Evolutionary conservation across 116 monocot genomes (phyloP).

Genomic region (Papilionanthe hybrid): DNA sequence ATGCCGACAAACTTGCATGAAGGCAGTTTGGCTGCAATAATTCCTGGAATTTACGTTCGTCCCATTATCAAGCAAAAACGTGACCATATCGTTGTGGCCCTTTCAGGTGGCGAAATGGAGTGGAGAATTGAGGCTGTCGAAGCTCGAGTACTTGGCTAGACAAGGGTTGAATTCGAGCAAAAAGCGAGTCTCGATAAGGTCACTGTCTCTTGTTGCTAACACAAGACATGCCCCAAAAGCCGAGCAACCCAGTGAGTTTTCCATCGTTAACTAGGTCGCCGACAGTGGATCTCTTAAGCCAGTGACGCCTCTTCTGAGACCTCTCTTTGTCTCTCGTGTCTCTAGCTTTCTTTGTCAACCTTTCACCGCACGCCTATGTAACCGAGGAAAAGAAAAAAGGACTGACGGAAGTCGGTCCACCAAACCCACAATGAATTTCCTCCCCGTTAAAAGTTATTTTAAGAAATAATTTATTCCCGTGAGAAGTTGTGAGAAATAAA

Average conservation of each 20-base stretch:
- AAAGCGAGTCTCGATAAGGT: constrained; percentile 88
- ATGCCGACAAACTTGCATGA: constrained; percentile 95
- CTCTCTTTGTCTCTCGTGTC: neutral
- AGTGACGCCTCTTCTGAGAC: neutral
- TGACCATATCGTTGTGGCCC: constrained; percentile 88
- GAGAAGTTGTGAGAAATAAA: too few relatives aligned
- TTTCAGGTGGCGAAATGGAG: constrained; percentile 97
- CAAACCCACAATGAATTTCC: too few relatives aligned
- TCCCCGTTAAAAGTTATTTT: too few relatives aligned
- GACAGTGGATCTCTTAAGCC: neutral
- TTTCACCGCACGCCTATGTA: neutral
- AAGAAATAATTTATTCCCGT: too few relatives aligned
- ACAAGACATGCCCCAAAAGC: constrained; percentile 90
- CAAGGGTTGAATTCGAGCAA: constrained; percentile 85
- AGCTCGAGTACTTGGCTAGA: constrained; percentile 93
- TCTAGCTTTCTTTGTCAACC: neutral
- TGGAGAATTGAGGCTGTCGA: constrained; percentile 93
- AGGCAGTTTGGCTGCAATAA: constrained; percentile 94
- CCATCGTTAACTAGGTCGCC: constrained; percentile 37
- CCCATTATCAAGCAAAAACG: constrained; percentile 77
- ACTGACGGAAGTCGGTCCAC: neutral
- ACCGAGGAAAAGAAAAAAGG: neutral
- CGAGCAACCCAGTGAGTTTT: constrained; percentile 96
- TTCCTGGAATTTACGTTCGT: constrained; percentile 86
- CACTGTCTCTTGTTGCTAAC: constrained; percentile 93